A percentile compares a stretch with the other conserved stretches of the same genome.
Conservation (phyloP, 1,284 basidiomycete genomes). For the Gomphus bonarii region DNA sequence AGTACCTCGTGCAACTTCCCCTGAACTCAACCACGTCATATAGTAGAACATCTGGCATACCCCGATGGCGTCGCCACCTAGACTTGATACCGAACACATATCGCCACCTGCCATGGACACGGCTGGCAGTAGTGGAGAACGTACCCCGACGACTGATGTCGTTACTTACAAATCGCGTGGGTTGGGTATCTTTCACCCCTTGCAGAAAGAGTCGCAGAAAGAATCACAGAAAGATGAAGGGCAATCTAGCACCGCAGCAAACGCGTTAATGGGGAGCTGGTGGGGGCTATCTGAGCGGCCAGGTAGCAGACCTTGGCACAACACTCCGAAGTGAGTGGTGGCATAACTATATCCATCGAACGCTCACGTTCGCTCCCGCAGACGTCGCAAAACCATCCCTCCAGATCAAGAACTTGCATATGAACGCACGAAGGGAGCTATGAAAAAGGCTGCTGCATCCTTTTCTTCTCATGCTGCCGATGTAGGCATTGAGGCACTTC, state of each 20-base stretch:
- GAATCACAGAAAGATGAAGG: neutral
- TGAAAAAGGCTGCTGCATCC: conserved; percentile 33
- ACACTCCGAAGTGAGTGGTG: neutral
- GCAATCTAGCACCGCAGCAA: neutral
- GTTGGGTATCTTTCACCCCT: neutral
- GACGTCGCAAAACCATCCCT: conserved; percentile 28
- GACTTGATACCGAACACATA: neutral
- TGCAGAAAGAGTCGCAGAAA: too few relatives aligned
- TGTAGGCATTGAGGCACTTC: conserved; percentile 37
- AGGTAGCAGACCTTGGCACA: conserved; percentile 4
- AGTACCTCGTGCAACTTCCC: neutral
- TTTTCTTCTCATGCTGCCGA: conserved; percentile 33
- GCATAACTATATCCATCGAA: neutral
- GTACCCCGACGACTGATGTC: neutral
- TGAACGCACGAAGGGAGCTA: conserved; percentile 36
- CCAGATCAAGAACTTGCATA: conserved; percentile 41
- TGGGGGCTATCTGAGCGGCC: neutral
- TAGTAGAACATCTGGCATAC: neutral
- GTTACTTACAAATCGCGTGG: neutral
- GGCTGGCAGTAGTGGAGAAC: neutral
- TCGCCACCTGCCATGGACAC: neutral
- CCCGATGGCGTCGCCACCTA: neutral
- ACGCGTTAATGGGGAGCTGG: neutral
- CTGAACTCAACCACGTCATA: neutral
- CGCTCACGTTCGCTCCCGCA: conserved; percentile 8